Percentiles rank a stretch among this genome's conserved stretches.
These are phyloP conservation scores for Cubamyces sp. DNA, from an alignment of 768 basidiomycete species.

Conservation along the genomic window DNA sequence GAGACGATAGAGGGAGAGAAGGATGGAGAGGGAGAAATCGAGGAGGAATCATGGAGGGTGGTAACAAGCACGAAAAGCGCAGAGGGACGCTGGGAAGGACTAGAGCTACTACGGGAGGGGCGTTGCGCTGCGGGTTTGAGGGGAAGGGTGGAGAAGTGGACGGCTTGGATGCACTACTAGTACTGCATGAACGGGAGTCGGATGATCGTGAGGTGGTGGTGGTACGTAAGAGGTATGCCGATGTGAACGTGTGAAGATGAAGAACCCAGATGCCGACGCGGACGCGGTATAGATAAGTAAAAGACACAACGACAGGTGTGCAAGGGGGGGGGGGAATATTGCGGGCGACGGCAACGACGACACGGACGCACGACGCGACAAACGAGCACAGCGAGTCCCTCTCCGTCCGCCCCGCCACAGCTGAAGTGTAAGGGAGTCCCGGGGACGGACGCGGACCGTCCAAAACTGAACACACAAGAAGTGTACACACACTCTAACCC, in stretches of 20 bases:
- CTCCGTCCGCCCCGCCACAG: background rate
- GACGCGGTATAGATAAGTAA: slow-evolving; percentile 19
- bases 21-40: slow-evolving; percentile 14
- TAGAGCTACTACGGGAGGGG: slow-evolving; percentile 14
- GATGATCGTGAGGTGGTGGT: background rate
- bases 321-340: slow-evolving; percentile 20
- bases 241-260: background rate
- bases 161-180: background rate
- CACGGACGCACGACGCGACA: background rate
- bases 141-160: background rate
- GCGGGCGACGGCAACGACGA: background rate
- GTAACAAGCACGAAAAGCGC: slow-evolving; percentile 18
- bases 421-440: slow-evolving; percentile 9
- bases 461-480: background rate
- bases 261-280: background rate
- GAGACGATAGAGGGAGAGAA: slow-evolving; percentile 14
- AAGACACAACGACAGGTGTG: slow-evolving; percentile 22
- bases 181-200: background rate
- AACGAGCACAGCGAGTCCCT: slow-evolving; percentile 14
- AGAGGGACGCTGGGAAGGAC: slow-evolving; percentile 10
- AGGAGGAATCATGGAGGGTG: background rate
- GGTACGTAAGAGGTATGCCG: background rate
- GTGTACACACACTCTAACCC: background rate
- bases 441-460: slow-evolving; percentile 15
- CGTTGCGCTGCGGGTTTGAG: background rate